Evolutionary conservation across 495 filamentous ascomycete species (phyloP).

Genomic region (Penicillium turbatum): DNA sequence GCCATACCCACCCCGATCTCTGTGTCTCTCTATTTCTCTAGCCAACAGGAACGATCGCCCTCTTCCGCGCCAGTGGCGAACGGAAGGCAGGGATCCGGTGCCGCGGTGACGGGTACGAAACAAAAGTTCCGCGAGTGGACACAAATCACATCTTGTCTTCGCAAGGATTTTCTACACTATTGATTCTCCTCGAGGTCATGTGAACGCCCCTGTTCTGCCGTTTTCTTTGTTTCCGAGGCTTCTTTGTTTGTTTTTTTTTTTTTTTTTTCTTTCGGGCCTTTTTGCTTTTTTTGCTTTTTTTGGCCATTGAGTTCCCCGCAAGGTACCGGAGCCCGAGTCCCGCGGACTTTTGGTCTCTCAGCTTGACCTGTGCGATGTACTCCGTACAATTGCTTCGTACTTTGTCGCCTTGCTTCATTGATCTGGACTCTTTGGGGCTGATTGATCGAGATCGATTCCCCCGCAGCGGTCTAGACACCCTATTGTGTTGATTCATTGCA

Average conservation of each 20-base stretch:
- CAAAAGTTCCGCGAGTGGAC: conserved; percentile 17
- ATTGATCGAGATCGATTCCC: not conserved
- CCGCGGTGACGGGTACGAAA: conserved; percentile 40
- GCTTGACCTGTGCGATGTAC: conserved; percentile 1
- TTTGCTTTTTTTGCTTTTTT: conserved; percentile 1
- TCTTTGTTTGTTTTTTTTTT: not conserved
- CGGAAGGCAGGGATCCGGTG: conserved; percentile 38
- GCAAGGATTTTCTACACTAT: conserved; percentile 26
- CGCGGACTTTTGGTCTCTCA: conserved; percentile 5
- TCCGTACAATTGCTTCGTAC: conserved; percentile 1
- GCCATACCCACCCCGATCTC: not conserved
- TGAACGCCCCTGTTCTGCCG: conserved; percentile 22
- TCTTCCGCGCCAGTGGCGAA: conserved; percentile 19
- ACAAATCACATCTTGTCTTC: conserved; percentile 14
- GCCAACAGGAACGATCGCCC: conserved; percentile 24
- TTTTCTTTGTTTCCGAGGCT: not conserved
- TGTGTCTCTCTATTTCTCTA: conserved; percentile 11
- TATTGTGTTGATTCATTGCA: not conserved
- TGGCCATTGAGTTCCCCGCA: not conserved
- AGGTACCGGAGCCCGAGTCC: not conserved
- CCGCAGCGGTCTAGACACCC: conserved; percentile 3
- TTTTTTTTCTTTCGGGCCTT: not conserved
- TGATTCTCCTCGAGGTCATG: conserved; percentile 31
- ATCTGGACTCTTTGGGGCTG: not conserved
- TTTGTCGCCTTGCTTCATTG: conserved; percentile 9